Percentiles rank a stretch among this genome's conserved stretches.
Evolutionary conservation across 164 flowering plant genomes (phyloP).

Genomic region (Magnolia kwangsiensis): DNA sequence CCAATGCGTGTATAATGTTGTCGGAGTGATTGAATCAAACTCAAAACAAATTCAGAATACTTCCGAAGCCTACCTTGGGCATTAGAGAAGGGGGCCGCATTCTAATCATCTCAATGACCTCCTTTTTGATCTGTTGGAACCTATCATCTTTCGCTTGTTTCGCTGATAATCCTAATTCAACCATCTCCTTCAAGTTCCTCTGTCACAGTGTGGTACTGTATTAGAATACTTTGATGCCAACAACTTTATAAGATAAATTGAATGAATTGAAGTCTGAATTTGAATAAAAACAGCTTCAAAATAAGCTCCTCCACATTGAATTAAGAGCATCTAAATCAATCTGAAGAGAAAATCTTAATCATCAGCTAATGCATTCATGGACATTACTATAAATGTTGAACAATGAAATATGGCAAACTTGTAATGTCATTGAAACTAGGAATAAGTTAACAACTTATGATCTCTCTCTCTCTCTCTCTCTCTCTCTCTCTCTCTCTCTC

Average conservation of each 20-base stretch:
- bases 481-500: too few species aligned
- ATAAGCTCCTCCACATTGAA: too few species aligned
- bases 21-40: not conserved
- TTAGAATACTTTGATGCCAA: not conserved
- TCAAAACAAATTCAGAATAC: not conserved
- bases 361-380: too few species aligned
- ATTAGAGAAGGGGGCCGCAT: slow-evolving; percentile 36
- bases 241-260: not conserved
- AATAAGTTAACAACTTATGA: too few species aligned
- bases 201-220: slow-evolving; percentile 24
- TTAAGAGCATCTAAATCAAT: too few species aligned
- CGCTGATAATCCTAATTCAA: slow-evolving; percentile 58
- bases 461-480: too few species aligned
- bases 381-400: too few species aligned
- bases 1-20: not conserved
- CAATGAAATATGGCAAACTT: too few species aligned
- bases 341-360: too few species aligned
- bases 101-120: slow-evolving; percentile 77
- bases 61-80: slow-evolving; percentile 45
- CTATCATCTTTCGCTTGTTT: slow-evolving; percentile 77
- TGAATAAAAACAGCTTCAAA: not conserved
- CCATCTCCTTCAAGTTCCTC: slow-evolving; percentile 85
- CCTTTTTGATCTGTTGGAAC: slow-evolving; percentile 77
- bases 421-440: too few species aligned
- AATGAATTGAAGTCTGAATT: not conserved